Evolutionary conservation across 169 alveolate species (phyloP).

Genomic region (Eimeria nieschulzi): DNA sequence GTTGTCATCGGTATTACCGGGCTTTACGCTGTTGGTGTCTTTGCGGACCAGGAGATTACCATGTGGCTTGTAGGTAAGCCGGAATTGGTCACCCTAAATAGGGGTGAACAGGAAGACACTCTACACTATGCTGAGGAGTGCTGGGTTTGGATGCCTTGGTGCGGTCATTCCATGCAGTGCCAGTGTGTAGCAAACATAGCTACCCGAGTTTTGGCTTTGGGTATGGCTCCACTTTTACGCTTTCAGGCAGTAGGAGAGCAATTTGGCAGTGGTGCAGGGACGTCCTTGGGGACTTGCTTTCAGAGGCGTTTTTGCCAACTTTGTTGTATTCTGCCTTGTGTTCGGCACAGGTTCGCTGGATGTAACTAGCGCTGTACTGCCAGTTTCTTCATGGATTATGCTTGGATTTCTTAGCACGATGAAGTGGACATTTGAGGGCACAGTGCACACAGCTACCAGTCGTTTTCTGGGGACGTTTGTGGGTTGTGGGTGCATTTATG

Average conservation of each 20-base stretch:
- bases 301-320: too few species aligned
- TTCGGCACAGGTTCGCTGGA: constrained; percentile 8
- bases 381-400: constrained; percentile 10
- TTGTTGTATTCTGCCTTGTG: not conserved
- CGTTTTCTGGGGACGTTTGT: not conserved
- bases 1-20: not conserved
- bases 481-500: constrained; percentile 13
- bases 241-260: too few species aligned
- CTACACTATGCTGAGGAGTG: too few species aligned
- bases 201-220: too few species aligned
- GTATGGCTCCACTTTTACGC: too few species aligned
- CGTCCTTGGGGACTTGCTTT: too few species aligned
- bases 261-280: too few species aligned
- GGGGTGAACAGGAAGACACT: not conserved
- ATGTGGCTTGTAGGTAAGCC: constrained; percentile 28
- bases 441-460: constrained; percentile 16
- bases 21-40: constrained; percentile 18
- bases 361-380: not conserved
- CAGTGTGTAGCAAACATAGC: too few species aligned
- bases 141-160: too few species aligned
- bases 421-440: constrained; percentile 16
- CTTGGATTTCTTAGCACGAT: not conserved
- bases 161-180: too few species aligned
- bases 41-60: constrained; percentile 1
- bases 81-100: not conserved